Evolutionary conservation across 306 rosid species (phyloP).

Genomic region (Fragaria iinumae): DNA sequence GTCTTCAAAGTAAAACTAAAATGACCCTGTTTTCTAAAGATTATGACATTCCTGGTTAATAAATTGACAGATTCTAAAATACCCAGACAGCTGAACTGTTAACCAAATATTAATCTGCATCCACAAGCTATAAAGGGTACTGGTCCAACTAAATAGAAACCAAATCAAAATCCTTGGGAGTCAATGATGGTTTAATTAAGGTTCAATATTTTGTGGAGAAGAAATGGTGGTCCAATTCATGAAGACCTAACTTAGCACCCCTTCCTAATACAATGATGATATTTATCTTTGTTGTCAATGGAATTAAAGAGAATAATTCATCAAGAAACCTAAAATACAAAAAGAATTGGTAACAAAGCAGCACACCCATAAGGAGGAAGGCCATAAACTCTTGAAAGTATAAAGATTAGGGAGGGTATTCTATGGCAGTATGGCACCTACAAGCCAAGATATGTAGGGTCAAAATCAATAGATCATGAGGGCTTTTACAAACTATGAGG

Average conservation of each 20-base stretch:
- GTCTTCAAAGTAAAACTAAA: background rate
- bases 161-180: constrained; percentile 17
- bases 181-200: constrained; percentile 20
- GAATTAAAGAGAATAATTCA: background rate
- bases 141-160: constrained; percentile 38
- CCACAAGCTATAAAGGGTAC: constrained; percentile 16
- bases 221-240: constrained; percentile 25
- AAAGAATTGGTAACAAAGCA: background rate
- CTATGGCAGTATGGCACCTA: constrained; percentile 36
- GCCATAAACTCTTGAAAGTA: constrained; percentile 18
- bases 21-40: background rate
- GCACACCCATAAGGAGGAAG: background rate
- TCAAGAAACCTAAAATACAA: constrained; percentile 15
- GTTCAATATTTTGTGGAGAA: constrained; percentile 9
- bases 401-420: constrained; percentile 20
- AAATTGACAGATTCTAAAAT: background rate
- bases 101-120: background rate
- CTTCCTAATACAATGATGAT: constrained; percentile 35
- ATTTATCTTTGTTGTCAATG: constrained; percentile 20
- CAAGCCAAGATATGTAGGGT: constrained; percentile 45
- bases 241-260: constrained; percentile 29
- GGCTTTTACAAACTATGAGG: constrained; percentile 53
- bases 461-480: constrained; percentile 15
- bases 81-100: background rate
- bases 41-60: background rate